A percentile compares a stretch with the other conserved stretches of the same genome.
Conservation (phyloP, 768 basidiomycete genomes). For the Boletellus emodensis region DNA sequence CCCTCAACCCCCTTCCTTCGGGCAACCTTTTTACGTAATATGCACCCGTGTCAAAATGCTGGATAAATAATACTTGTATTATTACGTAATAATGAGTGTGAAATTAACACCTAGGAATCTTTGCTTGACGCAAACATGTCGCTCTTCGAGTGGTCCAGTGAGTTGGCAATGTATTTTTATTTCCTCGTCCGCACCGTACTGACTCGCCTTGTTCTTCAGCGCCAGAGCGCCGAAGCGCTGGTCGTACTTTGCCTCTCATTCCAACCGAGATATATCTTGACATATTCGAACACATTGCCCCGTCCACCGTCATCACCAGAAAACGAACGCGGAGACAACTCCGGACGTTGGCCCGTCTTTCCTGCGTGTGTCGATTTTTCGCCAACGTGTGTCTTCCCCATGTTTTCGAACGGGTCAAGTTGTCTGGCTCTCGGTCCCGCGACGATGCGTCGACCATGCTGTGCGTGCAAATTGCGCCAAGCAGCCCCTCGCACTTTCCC, state of each 20-base stretch:
- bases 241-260: slow-evolving; percentile 26
- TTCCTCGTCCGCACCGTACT: neutral
- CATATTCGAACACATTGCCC: slow-evolving; percentile 36
- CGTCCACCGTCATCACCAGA: slow-evolving; percentile 8
- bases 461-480: slow-evolving; percentile 27
- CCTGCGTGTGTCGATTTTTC: slow-evolving; percentile 43
- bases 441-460: slow-evolving; percentile 7
- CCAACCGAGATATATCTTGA: slow-evolving; percentile 44
- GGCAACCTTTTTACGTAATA: too few relatives aligned
- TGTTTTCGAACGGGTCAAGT: slow-evolving; percentile 33
- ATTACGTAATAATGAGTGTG: too few relatives aligned
- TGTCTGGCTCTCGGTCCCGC: slow-evolving; percentile 18
- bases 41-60: slow-evolving; percentile 22
- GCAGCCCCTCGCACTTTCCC: slow-evolving; percentile 25
- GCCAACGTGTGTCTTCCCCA: too few relatives aligned
- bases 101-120: too few relatives aligned
- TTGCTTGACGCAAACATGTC: neutral
- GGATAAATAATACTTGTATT: neutral
- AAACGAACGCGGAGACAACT: slow-evolving; percentile 11
- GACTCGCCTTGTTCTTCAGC: slow-evolving; percentile 12
- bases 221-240: slow-evolving; percentile 19
- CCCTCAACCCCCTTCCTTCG: too few relatives aligned
- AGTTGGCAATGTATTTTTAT: neutral
- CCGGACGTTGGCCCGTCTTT: slow-evolving; percentile 24
- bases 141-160: slow-evolving; percentile 5